Percentiles rank a stretch among this genome's conserved stretches.
phyloP scores from a whole-genome alignment of 2,329 filamentous ascomycete genomes.

The Alternaria sp. region DNA sequence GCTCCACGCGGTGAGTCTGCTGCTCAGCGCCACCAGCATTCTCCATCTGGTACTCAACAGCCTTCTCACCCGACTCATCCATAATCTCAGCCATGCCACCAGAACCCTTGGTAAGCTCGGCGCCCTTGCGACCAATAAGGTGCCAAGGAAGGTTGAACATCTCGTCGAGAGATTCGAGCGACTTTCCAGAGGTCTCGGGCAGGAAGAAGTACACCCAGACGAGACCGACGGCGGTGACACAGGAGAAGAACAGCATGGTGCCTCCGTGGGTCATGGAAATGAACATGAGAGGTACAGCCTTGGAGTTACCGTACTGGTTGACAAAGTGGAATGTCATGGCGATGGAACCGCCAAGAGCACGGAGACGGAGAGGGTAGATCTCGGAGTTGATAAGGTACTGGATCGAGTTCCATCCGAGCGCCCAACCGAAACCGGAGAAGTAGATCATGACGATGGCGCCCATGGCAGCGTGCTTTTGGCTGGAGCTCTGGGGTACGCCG shows the following conservation, averaged over 20 bases:
- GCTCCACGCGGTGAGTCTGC: slow-evolving; percentile 19
- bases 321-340: slow-evolving; percentile 81
- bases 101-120: slow-evolving; percentile 38
- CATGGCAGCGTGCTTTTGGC: slow-evolving; percentile 64
- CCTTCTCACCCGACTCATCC: slow-evolving; percentile 44
- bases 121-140: slow-evolving; percentile 65
- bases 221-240: slow-evolving; percentile 70
- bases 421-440: slow-evolving; percentile 49
- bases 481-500: slow-evolving; percentile 54
- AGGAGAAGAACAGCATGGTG: slow-evolving; percentile 79
- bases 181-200: slow-evolving; percentile 71
- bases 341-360: slow-evolving; percentile 72
- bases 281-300: slow-evolving; percentile 76
- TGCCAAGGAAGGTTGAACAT: slow-evolving; percentile 78
- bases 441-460: slow-evolving; percentile 74
- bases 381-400: slow-evolving; percentile 81
- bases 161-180: slow-evolving; percentile 72
- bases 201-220: slow-evolving; percentile 75
- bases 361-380: slow-evolving; percentile 76
- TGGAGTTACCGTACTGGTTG: slow-evolving; percentile 78
- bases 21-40: slow-evolving; percentile 17
- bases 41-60: slow-evolving; percentile 35
- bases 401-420: slow-evolving; percentile 70
- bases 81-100: slow-evolving; percentile 43
- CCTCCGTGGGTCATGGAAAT: slow-evolving; percentile 65